Percentiles rank a stretch among this genome's conserved stretches.
Conservation (phyloP, 331 rosid species). For the Pyrus hybrid region DNA sequence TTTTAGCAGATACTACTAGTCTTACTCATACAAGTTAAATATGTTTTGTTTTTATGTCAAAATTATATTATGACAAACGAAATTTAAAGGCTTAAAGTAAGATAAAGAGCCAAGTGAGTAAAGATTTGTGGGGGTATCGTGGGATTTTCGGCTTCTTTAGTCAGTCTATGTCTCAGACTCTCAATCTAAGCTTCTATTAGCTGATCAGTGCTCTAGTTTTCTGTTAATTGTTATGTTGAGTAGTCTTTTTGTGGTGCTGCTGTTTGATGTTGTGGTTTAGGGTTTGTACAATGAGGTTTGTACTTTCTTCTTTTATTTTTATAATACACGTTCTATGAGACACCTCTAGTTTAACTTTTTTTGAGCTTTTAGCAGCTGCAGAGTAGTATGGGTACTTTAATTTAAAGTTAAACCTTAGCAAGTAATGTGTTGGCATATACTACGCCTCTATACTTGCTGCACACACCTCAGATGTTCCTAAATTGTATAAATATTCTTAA, state of each 20-base stretch:
- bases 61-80: no score
- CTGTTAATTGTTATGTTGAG: neutral
- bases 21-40: neutral
- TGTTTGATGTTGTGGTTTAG: neutral
- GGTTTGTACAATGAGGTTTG: neutral
- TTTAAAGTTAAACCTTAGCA: no score
- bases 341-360: no score
- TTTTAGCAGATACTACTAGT: neutral
- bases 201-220: neutral
- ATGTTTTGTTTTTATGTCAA: neutral
- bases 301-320: neutral
- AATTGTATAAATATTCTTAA: no score
- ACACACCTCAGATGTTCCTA: no score
- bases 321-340: neutral
- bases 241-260: neutral
- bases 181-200: neutral
- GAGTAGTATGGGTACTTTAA: no score
- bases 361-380: no score
- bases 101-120: neutral
- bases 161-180: neutral
- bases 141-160: neutral
- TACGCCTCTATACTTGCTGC: no score
- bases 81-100: no score
- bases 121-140: neutral
- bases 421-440: no score